Evolutionary conservation across 352 stramenopile species (phyloP), one percentile per base, ranked within the genome.

Genomic region (Globisporangium echinulatum): DNA sequence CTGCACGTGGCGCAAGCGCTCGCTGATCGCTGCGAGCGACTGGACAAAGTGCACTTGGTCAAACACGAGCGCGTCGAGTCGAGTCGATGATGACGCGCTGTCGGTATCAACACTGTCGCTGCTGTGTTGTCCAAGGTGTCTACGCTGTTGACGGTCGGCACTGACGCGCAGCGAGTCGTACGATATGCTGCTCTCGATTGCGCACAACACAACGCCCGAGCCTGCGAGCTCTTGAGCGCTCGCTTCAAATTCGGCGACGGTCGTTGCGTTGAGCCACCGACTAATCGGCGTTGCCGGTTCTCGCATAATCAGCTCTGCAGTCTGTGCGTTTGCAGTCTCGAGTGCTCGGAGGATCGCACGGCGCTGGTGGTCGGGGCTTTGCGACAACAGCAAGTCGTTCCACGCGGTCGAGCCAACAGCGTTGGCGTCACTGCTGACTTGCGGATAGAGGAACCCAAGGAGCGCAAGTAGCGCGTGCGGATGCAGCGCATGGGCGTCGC

Each of bases 21-120:
- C 82, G 51, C 79, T 89, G 49, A 92, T 92, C 0, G 71, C 78
- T 2, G 79, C 79, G 3, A 91, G 55, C 5, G 75, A 86, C 65
- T 91, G 73, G 39, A 91, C 82, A 51, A 91, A 91, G 17, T 68
- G 72, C 42, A 91, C 82, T 71, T 91, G 82, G 43, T 91, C 78
- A 1, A 86, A 71, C 17, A 91, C 77, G 8, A 91, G 59, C n/a
- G 74, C 68, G 36, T 91, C 75, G 15, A 91, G 64, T 3, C 25
- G 25, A 33, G 25, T 33, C 25, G 25, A 33, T 33, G 25, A 33
- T 33, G 25, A 33, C 25, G 25, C 2, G 25, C 25, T 33, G 25
- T 33, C 25, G 25, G 25, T 33, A 33, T 33, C 25, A 33, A 33
- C 25, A 33, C 25, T 33, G 58, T 59, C 15, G 53, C 33, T 5